Conservation (phyloP, 2,329 filamentous ascomycete genomes). For the Cladophialophora immunda region DNA sequence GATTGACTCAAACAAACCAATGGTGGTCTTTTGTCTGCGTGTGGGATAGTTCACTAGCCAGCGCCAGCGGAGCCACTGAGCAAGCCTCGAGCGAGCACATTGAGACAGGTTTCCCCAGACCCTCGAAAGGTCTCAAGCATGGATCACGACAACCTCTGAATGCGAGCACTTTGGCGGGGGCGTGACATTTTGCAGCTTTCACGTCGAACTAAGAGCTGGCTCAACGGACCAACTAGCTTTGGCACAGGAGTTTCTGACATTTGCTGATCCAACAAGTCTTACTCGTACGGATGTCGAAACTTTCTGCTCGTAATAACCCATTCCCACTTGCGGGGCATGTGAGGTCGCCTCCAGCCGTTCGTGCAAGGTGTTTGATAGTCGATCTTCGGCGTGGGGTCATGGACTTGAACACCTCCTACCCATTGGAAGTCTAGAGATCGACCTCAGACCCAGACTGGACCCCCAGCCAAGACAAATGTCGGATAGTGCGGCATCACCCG, state of each 20-base stretch:
- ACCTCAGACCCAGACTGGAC: not conserved
- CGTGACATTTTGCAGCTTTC: not conserved
- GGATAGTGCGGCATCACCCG: conserved; percentile 3
- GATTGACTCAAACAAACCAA: not conserved
- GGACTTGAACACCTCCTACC: not conserved
- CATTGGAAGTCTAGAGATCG: not conserved
- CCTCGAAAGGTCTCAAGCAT: not conserved
- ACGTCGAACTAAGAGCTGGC: not conserved
- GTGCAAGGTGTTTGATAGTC: not conserved
- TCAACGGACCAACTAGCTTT: not conserved
- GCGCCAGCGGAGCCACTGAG: not conserved
- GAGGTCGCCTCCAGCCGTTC: not conserved
- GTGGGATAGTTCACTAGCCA: not conserved
- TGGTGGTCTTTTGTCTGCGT: not conserved
- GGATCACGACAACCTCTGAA: not conserved
- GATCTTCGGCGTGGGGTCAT: conserved; percentile 6
- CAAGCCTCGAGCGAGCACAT: not conserved
- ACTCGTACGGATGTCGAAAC: not conserved
- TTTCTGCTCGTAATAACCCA: not conserved
- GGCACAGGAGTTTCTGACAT: not conserved
- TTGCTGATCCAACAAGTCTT: not conserved
- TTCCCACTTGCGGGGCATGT: not conserved
- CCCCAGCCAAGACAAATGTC: not conserved
- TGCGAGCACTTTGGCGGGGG: not conserved
- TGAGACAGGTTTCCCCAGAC: not conserved